Conservation (phyloP, 176 grass and related monocot genomes). For the Zizania latifolia region DNA sequence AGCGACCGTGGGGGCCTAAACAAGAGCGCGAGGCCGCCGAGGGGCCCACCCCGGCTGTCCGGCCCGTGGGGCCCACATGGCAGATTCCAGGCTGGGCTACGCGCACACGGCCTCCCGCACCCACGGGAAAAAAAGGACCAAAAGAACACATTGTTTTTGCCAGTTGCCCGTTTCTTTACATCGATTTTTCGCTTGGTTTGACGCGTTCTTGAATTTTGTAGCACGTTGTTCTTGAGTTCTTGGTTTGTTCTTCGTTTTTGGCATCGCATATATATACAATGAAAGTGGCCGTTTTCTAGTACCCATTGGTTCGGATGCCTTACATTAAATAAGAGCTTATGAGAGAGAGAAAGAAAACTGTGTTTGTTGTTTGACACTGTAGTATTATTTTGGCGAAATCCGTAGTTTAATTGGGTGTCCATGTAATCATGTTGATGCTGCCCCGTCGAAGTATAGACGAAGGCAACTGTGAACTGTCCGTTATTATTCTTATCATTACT, state of each 20-base stretch:
- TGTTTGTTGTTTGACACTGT: not conserved
- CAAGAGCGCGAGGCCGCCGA: not conserved
- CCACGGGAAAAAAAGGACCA: not conserved
- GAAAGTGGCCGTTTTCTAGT: not conserved
- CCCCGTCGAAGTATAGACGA: not conserved
- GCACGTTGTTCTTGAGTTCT: not conserved
- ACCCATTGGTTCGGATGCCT: not conserved
- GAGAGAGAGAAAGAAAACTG: not conserved
- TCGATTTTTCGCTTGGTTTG: not conserved
- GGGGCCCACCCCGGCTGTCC: not conserved
- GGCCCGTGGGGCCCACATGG: not conserved
- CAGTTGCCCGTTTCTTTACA: not conserved
- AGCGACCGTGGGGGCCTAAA: not conserved
- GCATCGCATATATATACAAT: too few relatives aligned
- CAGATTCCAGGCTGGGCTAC: not conserved
- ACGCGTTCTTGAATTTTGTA: not conserved
- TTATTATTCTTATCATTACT: not conserved
- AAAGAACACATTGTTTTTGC: not conserved
- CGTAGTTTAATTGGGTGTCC: not conserved
- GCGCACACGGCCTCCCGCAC: not conserved
- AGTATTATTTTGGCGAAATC: not conserved
- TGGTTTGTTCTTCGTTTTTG: not conserved
- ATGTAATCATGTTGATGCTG: not conserved
- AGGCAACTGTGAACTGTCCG: not conserved
- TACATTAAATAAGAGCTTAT: not conserved